phyloP scores from a whole-genome alignment of 192 early-diverging fungal genomes.

The Coemansia sp. region DNA sequence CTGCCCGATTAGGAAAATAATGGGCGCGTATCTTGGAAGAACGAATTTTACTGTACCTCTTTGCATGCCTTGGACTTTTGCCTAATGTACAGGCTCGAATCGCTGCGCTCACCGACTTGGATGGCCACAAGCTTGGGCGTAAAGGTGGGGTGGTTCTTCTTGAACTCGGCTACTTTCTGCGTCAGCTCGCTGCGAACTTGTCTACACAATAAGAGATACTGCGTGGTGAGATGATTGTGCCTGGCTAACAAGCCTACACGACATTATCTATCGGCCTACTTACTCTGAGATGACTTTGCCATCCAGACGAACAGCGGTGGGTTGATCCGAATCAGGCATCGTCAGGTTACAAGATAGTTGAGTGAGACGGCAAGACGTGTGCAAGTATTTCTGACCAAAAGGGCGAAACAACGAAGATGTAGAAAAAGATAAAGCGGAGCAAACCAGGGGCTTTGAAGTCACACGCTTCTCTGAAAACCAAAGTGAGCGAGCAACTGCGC shows the following conservation, averaged over 20 bases:
- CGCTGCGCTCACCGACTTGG: slow-evolving; percentile 92
- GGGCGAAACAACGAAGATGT: slow-evolving; percentile 7
- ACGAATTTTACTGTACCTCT: slow-evolving; percentile 49
- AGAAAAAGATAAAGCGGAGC: slow-evolving; percentile 4
- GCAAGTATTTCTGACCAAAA: slow-evolving; percentile 2
- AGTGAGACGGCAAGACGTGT: slow-evolving; percentile 3
- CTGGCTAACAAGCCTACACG: background rate
- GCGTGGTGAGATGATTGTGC: background rate
- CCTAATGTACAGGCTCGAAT: slow-evolving; percentile 89
- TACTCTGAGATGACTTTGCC: slow-evolving; percentile 40
- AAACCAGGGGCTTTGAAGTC: slow-evolving; percentile 1
- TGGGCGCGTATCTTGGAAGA: too few relatives aligned
- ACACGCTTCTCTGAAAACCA: slow-evolving; percentile 5
- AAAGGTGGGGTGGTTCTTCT: slow-evolving; percentile 66
- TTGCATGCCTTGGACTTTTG: slow-evolving; percentile 90
- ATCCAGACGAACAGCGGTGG: slow-evolving; percentile 24
- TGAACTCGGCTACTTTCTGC: slow-evolving; percentile 64
- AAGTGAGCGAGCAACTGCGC: background rate
- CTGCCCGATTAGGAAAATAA: background rate
- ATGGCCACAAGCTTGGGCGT: slow-evolving; percentile 83
- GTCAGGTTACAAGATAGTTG: background rate
- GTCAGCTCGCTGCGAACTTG: slow-evolving; percentile 69
- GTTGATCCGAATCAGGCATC: slow-evolving; percentile 19
- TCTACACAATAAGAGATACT: slow-evolving; percentile 6
- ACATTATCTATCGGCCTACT: slow-evolving; percentile 4